These are phyloP conservation scores for Berkeleyomyces rouxiae DNA, from an alignment of 2,329 filamentous ascomycete genomes.

Conservation along the genomic window DNA sequence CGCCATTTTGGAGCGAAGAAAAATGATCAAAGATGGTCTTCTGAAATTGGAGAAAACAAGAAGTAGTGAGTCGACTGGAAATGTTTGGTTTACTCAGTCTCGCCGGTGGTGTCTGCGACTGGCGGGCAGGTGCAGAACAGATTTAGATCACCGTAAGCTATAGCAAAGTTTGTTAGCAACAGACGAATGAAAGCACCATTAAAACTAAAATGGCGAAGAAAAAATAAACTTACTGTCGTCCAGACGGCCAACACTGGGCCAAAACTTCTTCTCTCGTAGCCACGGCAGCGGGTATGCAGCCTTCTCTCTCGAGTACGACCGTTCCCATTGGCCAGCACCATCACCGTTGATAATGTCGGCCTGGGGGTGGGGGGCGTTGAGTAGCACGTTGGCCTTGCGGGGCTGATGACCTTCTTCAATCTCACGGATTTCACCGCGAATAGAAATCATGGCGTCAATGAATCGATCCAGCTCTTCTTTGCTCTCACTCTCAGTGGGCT, in stretches of 20 bases:
- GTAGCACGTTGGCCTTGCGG: constrained; percentile 64
- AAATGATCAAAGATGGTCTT: background rate
- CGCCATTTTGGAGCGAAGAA: background rate
- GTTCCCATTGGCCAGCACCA: constrained; percentile 48
- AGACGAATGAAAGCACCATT: background rate
- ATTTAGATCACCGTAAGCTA: constrained; percentile 79
- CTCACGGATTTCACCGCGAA: constrained; percentile 68
- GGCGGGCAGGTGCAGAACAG: constrained; percentile 90
- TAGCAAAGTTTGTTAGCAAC: background rate
- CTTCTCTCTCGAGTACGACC: constrained; percentile 64
- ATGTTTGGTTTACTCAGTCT: constrained; percentile 11
- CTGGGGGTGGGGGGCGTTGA: constrained; percentile 76
- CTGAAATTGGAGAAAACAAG: background rate
- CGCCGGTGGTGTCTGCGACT: constrained; percentile 44
- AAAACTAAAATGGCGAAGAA: background rate
- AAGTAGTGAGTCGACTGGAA: background rate
- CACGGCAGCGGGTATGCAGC: constrained; percentile 76
- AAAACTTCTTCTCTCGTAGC: constrained; percentile 92
- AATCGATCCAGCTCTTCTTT: constrained; percentile 89
- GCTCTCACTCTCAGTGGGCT: constrained; percentile 86
- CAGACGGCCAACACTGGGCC: constrained; percentile 72
- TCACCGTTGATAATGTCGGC: constrained; percentile 54
- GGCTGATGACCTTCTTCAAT: constrained; percentile 67
- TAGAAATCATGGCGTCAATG: constrained; percentile 74
- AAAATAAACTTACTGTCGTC: constrained; percentile 56